Base-by-base conservation (phyloP, 2,329 filamentous ascomycete genomes). In the Thielaviopsis ethacetica region DNA sequence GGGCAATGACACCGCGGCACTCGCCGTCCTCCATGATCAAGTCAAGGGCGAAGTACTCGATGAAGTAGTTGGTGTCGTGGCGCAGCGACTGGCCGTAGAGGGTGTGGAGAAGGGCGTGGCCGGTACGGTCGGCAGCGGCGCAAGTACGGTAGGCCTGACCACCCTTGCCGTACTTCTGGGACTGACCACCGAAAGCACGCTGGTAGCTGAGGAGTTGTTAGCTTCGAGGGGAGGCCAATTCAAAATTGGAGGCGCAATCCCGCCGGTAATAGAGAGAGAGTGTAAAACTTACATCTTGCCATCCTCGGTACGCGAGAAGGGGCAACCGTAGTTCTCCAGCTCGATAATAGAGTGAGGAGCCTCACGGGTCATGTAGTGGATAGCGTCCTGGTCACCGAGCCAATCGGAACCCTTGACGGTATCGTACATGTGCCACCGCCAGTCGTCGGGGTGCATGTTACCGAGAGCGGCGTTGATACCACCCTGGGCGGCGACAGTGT, bases 11-110 rank as follows among this genome's bases (percentile, higher is more conserved):
- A 82, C 93, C 93, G 66, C 91, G 91, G 79, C 91, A 97, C 73
- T 91, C 87, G 62, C 91, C 91, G 68, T 94, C 88, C 76, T 96
- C 86, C 93, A 97, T 97, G 68, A 98, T 86, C 73, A 97, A 77
- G 71, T 97, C 93, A 65, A 95, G 81, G 67, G 91, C 93, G 72
- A 97, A 98, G 80, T 91, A 97, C 75, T 97, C 93, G 72, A 98
- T 96, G 76, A 98, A 97, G 81, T 96, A 98, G 79, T 96, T 96
- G 70, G 91, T 96, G 80, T 96, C 95, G 81, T 97, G 90, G 70
- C 88, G 81, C 62, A 97, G 82, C 58, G 91, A 96, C 77, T 96
- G 91, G 68, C 93, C 93, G 75, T 97, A 98, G 65, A 98, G 87
- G 26, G 93, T 98, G 81, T 98, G 93, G 57, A 98, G 83, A 65